A percentile compares a stretch with the other conserved stretches of the same genome.
Evolutionary conservation across 2,329 filamentous ascomycete species (phyloP).

Genomic region (Sclerotiophoma versabilis): DNA sequence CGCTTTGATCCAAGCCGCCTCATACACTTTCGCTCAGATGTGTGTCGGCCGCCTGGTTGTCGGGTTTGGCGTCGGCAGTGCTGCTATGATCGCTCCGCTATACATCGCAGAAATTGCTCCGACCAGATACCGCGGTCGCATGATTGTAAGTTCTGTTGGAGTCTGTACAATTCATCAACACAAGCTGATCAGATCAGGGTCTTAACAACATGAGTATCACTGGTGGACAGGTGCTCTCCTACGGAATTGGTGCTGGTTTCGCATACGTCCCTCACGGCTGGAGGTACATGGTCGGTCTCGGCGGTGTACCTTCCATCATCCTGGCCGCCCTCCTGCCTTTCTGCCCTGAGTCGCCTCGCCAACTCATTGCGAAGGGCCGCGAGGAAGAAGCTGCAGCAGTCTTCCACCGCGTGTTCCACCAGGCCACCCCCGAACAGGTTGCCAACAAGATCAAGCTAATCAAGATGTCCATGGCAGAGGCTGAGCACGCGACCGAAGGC

Average conservation of each 20-base stretch:
- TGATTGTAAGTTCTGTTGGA: conserved; percentile 45
- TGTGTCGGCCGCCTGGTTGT: conserved; percentile 56
- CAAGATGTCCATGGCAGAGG: conserved; percentile 49
- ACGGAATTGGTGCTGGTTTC: conserved; percentile 41
- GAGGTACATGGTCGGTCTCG: conserved; percentile 52
- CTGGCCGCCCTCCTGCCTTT: conserved; percentile 54
- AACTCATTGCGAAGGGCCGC: conserved; percentile 57
- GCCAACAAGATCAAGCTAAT: conserved; percentile 56
- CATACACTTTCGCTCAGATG: conserved; percentile 54
- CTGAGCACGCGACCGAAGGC: conserved; percentile 50
- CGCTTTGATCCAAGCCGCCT: conserved; percentile 33
- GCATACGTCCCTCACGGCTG: conserved; percentile 52
- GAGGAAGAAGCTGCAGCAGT: conserved; percentile 44
- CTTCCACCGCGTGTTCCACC: conserved; percentile 49
- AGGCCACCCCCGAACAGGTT: conserved; percentile 54
- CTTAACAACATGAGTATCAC: conserved; percentile 56
- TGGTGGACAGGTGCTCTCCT: conserved; percentile 41
- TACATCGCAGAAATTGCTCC: conserved; percentile 62
- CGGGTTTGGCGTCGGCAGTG: conserved; percentile 59
- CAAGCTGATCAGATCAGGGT: conserved; percentile 20
- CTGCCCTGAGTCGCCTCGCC: conserved; percentile 53
- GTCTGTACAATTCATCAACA: neutral
- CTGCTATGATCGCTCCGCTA: conserved; percentile 56
- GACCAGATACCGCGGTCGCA: conserved; percentile 57
- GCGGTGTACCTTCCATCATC: conserved; percentile 53